Evolutionary conservation across 169 alveolate genomes (phyloP).

Genomic region (Eimeria tenella): DNA sequence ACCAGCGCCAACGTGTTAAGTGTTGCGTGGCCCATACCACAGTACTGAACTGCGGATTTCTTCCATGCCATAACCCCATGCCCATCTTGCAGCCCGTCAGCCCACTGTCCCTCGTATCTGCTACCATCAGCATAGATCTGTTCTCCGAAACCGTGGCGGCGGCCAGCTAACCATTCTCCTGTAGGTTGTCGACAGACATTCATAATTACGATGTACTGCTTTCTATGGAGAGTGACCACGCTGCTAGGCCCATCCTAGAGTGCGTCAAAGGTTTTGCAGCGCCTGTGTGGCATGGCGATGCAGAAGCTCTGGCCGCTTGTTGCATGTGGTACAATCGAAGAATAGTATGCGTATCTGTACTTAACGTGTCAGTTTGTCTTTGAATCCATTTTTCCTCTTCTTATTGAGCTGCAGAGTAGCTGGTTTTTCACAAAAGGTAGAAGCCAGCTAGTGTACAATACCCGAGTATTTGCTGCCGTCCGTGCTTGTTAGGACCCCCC

Average conservation of each 20-base stretch:
- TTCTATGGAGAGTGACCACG: too few species aligned
- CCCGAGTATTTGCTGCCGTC: conserved; percentile 55
- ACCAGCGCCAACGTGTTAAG: not conserved
- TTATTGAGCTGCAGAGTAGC: too few species aligned
- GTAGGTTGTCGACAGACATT: not conserved
- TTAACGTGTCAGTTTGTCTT: too few species aligned
- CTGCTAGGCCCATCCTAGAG: too few species aligned
- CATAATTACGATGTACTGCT: too few species aligned
- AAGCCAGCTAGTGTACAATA: not conserved
- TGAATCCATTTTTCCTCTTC: too few species aligned
- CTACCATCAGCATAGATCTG: conserved; percentile 65
- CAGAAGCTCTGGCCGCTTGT: too few species aligned
- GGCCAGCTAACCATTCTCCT: conserved; percentile 47
- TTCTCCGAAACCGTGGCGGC: conserved; percentile 58
- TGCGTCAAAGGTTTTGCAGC: too few species aligned
- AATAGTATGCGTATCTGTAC: too few species aligned
- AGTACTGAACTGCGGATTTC: conserved; percentile 56
- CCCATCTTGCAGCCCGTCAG: conserved; percentile 59
- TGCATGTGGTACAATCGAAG: too few species aligned
- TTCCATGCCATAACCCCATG: conserved; percentile 69
- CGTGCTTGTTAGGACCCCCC: conserved; percentile 67
- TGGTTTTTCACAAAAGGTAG: too few species aligned
- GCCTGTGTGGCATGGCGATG: too few species aligned
- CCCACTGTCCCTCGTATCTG: conserved; percentile 65
- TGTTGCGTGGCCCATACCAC: conserved; percentile 41